phyloP scores from a whole-genome alignment of 1,284 basidiomycete genomes.

The Leccinum glutinopallens region DNA sequence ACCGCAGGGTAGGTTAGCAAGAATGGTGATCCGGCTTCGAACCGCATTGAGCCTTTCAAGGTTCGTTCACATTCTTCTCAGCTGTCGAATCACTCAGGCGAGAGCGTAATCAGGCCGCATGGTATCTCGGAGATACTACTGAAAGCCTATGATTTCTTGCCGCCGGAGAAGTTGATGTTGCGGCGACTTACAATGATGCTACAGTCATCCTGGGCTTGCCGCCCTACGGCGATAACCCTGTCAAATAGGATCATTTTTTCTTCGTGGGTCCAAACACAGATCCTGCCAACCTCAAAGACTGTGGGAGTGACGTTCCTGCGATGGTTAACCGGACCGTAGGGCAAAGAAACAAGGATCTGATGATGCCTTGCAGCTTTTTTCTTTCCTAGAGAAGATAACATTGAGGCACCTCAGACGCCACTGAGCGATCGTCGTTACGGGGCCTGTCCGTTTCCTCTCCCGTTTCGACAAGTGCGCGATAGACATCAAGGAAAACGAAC shows the following conservation, averaged over 20 bases:
- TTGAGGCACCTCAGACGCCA: constrained; percentile 17
- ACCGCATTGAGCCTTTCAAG: constrained; percentile 35
- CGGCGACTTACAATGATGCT: no score
- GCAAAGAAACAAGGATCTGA: constrained; percentile 28
- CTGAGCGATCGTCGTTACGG: constrained; percentile 21
- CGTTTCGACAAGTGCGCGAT: constrained; percentile 61
- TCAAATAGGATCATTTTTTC: background rate
- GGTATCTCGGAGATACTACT: constrained; percentile 54
- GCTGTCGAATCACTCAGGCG: background rate
- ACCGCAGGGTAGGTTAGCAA: constrained; percentile 15
- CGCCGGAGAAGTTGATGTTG: constrained; percentile 44
- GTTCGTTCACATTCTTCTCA: constrained; percentile 29
- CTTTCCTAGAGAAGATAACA: background rate
- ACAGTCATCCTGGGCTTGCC: no score
- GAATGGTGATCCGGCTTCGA: constrained; percentile 34
- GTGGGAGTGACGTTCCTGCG: constrained; percentile 12
- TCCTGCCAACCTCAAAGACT: constrained; percentile 18
- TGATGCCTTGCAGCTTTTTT: constrained; percentile 11
- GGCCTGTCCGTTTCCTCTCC: constrained; percentile 50
- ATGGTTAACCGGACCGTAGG: constrained; percentile 28
- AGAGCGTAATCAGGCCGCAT: constrained; percentile 41
- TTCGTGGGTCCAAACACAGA: constrained; percentile 25
- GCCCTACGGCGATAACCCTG: constrained; percentile 15
- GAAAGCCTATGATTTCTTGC: constrained; percentile 44
- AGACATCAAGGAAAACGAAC: constrained; percentile 52